phyloP scores from a whole-genome alignment of 345 rosid species.

The Eucalyptus melliodora region DNA sequence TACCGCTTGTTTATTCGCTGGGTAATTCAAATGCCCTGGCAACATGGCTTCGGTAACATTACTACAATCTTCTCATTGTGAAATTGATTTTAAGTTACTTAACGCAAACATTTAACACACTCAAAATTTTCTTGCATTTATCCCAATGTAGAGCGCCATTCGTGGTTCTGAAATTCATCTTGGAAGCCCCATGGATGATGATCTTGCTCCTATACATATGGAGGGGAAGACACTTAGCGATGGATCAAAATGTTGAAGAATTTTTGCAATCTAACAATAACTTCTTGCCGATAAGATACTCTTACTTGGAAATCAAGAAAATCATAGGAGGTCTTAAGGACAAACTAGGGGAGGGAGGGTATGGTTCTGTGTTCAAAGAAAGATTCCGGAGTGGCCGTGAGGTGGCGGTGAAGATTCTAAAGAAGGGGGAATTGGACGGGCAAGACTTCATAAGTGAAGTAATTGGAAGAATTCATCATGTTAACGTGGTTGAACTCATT shows the following conservation, averaged over 20 bases:
- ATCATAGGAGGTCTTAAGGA: not conserved
- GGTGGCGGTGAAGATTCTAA: not conserved
- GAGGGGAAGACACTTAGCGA: not conserved
- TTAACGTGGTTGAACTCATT: not conserved
- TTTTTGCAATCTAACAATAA: not conserved
- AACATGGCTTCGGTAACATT: no score
- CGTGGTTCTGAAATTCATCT: no score
- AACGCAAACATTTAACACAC: no score
- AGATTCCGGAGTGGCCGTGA: not conserved
- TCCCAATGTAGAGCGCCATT: no score
- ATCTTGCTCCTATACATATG: no score
- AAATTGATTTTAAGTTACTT: no score
- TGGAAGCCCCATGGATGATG: no score
- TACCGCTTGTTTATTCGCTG: rapidly evolving
- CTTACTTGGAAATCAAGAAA: not conserved
- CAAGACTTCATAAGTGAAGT: not conserved
- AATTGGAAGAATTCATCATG: not conserved
- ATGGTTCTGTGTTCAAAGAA: not conserved
- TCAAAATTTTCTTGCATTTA: no score
- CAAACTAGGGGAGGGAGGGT: not conserved
- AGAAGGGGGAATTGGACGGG: not conserved
- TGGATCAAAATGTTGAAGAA: not conserved
- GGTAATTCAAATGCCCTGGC: no score
- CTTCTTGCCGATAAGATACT: not conserved
- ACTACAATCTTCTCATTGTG: no score